phyloP scores from a whole-genome alignment of 2,329 filamentous ascomycete genomes.

The Tolypocladium ovalisporum region DNA sequence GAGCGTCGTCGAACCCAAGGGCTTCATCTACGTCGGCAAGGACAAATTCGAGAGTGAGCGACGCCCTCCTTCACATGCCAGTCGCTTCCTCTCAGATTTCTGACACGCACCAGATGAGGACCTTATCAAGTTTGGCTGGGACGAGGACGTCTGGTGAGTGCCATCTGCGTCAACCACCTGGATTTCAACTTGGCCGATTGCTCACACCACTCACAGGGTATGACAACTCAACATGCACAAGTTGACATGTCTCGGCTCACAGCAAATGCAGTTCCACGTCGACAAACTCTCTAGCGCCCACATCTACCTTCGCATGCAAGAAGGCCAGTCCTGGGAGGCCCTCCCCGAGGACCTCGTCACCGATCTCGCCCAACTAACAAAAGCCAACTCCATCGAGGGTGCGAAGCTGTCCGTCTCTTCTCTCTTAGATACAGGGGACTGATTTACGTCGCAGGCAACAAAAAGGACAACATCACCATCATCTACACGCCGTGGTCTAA shows the following conservation, averaged over 20 bases:
- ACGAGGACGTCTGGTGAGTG: conserved; percentile 84
- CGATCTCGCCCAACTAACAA: conserved; percentile 94
- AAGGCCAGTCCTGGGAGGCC: conserved; percentile 72
- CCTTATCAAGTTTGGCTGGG: conserved; percentile 86
- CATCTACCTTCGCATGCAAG: conserved; percentile 78
- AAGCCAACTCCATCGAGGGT: conserved; percentile 98
- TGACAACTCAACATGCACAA: neutral
- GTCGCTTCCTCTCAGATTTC: neutral
- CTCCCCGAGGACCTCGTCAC: conserved; percentile 65
- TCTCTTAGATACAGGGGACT: neutral
- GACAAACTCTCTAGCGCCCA: conserved; percentile 96
- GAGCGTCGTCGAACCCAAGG: conserved; percentile 67
- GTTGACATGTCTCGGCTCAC: neutral
- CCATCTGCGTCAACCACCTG: neutral
- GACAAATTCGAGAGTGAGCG: conserved; percentile 94
- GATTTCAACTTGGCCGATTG: conserved; percentile 1
- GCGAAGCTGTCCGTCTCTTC: neutral
- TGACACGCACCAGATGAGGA: conserved; percentile 66
- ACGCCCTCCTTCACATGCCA: neutral
- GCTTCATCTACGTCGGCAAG: conserved; percentile 92
- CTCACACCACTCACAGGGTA: conserved; percentile 14
- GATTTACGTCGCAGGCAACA: conserved; percentile 58
- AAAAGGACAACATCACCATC: conserved; percentile 93
- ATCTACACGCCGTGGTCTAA: conserved; percentile 99
- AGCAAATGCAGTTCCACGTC: conserved; percentile 65